Base-by-base conservation (phyloP, 2,329 filamentous ascomycete species). In the Endothia cerciana region DNA sequence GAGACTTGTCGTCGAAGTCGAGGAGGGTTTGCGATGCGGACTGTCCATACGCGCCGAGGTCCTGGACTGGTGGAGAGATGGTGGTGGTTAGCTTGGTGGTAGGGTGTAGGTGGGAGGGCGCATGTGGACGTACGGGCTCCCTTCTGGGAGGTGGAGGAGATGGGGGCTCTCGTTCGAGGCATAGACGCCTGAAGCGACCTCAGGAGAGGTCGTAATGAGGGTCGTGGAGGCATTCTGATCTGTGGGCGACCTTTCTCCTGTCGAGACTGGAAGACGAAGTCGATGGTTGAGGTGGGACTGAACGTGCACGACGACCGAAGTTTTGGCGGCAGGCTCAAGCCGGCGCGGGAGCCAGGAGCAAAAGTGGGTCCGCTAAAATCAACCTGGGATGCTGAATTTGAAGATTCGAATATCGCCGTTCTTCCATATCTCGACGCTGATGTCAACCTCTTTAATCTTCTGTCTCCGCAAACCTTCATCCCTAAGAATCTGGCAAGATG, bases 401-500 rank as follows among this genome's bases (percentile, higher is more conserved):
- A 61, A 65, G 60, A 66, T 69, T 69, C 68, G 69, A 60, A 67
- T 68, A 71, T 47, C 25, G 11, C 36, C 25, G n/a, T 4, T 25
- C 28, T 45, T 36, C n/a, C 43, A 62, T 45, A 56, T 43, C 60
- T 62, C 47, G 28, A 55, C 60, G 19, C 25, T 22, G 22, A 4
- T 13, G 4, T 30, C 55, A 40, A 40, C 15, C 33, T 11, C 22
- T 58, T 68, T 63, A 68, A 68, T 65, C 68, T 68, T 49, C 41
- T 11, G n/a, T 8, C n/a, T 22, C 25, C 36, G 36, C n/a, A 40
- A n/a, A 22, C 41, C 3, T 40, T 7, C 10, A 28, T 55, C 56
- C 53, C 33, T 30, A 57, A 60, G 51, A 51, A 62, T 33, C 49
- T 43, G 66, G 56, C 76, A 85, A 71, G 30, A 98, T 98, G 95